Evolutionary conservation across 2,329 filamentous ascomycete genomes (phyloP).

Genomic region (Fusarium dimerum): DNA sequence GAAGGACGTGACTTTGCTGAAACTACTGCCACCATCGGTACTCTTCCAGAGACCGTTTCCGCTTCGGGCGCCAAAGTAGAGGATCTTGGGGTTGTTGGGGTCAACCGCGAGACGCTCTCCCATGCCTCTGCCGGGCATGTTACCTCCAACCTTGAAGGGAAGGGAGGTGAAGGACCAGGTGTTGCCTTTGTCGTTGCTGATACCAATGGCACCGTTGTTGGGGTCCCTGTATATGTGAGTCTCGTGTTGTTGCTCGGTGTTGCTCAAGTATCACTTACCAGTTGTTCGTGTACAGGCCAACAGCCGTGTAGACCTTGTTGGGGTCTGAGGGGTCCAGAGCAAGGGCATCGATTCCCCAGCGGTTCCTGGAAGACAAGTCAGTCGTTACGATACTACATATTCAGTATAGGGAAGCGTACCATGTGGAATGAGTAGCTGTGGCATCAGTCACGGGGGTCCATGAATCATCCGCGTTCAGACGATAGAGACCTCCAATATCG

Average conservation of each 20-base stretch:
- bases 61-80: conserved; percentile 60
- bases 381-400: too few species aligned
- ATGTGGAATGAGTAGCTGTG: conserved; percentile 11
- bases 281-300: conserved; percentile 60
- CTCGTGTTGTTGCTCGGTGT: rapidly evolving
- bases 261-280: conserved; percentile 29
- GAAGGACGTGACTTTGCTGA: conserved; percentile 53
- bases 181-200: conserved; percentile 53
- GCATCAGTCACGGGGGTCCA: conserved; percentile 19
- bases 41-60: conserved; percentile 62
- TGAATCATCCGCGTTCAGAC: conserved; percentile 20
- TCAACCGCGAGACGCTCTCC: conserved; percentile 61
- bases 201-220: conserved; percentile 54
- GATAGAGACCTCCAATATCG: conserved; percentile 21
- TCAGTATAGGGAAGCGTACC: neutral
- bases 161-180: conserved; percentile 53
- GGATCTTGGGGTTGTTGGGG: conserved; percentile 55
- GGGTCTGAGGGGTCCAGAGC: conserved; percentile 56
- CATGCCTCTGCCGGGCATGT: conserved; percentile 62
- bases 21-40: conserved; percentile 55
- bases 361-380: conserved; percentile 39
- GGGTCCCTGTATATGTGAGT: conserved; percentile 43
- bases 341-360: conserved; percentile 59
- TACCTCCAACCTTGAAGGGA: conserved; percentile 62
- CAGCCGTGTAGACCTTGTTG: conserved; percentile 53